Evolutionary conservation across 345 rosid genomes (phyloP), one percentile per base, ranked within the genome.

Genomic region (Eucalyptus cloeziana): DNA sequence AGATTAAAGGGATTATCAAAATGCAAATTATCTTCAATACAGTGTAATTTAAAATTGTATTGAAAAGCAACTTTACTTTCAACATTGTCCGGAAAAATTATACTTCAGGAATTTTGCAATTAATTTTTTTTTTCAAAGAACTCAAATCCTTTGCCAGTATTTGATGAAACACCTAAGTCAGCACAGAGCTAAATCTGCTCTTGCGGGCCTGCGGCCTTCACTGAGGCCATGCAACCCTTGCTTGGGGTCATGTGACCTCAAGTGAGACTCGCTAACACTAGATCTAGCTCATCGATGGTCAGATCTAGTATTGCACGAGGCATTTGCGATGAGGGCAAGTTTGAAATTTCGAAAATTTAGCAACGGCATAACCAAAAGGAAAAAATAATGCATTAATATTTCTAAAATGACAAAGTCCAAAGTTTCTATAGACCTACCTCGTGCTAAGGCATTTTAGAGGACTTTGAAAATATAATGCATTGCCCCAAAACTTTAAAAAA

Each of bases 261-360:
- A 31, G 37, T 15, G 19, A 64, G 76, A 15, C 17, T 64, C 0
- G 1, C 19, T 13, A 16, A 33, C 2, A 13, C 5, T n/a, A n/a
- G 21, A 64, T 64, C 9, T 15, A 16, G 40, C 21, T 7, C 5
- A 7, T n/a, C 10, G 2, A n/a, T 8, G 0, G 21, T 64, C 0
- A n/a, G 0, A 64, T n/a, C 0, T 15, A 5, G 10, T 0, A 0
- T 15, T 1, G 0, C 5, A 3, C 0, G 0, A n/a, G 76, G 10
- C 17, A 8, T 3, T 31, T 7, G 0, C 0, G 2, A 10, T 13
- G 76, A 64, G 76, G 10, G 4, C 21, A n/a, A n/a, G 17, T 14
- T 8, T n/a, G 19, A 13, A 64, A n/a, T 64, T 64, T 64, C 0
- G 3, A n/a, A 64, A 64, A n/a, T 15, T 64, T n/a, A 64, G 37